A percentile compares a stretch with the other conserved stretches of the same genome.
These are phyloP conservation scores for Botrytis aclada DNA, from an alignment of 2,329 filamentous ascomycete species.

Conservation along the genomic window DNA sequence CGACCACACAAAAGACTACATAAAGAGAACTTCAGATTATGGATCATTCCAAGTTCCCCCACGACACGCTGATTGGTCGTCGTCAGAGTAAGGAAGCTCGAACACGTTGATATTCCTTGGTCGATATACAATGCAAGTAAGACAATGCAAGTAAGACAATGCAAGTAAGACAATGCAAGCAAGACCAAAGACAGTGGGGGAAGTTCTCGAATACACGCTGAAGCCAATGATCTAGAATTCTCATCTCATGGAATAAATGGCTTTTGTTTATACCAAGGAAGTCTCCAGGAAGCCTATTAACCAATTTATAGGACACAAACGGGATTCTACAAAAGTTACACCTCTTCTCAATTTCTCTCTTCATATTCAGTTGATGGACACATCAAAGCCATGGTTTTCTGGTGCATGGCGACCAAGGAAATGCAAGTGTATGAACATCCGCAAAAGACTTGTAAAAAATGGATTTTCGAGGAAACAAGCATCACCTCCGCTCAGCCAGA, in stretches of 20 bases:
- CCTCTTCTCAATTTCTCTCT: neutral
- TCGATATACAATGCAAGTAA: neutral
- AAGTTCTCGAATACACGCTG: neutral
- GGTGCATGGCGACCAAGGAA: no score
- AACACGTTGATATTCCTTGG: neutral
- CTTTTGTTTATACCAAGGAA: neutral
- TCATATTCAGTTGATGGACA: neutral
- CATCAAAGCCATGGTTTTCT: no score
- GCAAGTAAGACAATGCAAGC: neutral
- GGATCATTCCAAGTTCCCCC: neutral
- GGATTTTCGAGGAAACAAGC: no score
- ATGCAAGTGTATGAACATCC: no score
- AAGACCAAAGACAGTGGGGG: neutral
- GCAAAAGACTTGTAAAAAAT: no score
- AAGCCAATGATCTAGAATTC: neutral
- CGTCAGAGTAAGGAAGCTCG: neutral
- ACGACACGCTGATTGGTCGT: neutral
- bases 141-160: neutral
- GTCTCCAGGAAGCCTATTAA: fast-evolving
- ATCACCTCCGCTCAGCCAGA: no score
- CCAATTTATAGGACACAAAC: neutral
- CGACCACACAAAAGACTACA: neutral
- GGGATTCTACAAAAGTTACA: neutral
- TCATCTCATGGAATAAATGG: neutral
- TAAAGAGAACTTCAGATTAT: neutral